phyloP scores from a whole-genome alignment of 495 filamentous ascomycete genomes.

The Talaromyces stipitatus region DNA sequence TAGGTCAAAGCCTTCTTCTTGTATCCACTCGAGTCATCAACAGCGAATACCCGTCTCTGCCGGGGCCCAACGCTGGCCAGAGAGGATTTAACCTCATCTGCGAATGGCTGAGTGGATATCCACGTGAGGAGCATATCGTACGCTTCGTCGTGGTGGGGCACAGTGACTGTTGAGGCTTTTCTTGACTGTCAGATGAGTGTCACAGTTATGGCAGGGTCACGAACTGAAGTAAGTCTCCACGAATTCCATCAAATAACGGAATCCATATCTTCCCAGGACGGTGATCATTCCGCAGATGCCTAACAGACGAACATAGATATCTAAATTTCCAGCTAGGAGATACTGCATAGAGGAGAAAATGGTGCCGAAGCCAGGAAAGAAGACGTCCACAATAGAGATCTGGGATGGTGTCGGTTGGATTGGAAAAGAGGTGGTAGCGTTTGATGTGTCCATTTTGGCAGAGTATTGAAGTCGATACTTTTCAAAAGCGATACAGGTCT shows the following conservation, averaged over 20 bases:
- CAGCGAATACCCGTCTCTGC: not conserved
- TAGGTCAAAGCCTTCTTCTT: conserved; percentile 55
- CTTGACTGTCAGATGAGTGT: conserved; percentile 13
- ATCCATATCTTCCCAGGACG: conserved; percentile 17
- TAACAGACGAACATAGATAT: conserved; percentile 16
- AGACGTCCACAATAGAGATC: conserved; percentile 18
- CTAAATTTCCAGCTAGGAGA: conserved; percentile 15
- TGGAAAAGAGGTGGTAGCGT: no score
- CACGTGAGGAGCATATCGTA: conserved; percentile 16
- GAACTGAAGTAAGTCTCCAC: conserved; percentile 23
- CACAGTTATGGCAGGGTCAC: conserved; percentile 7
- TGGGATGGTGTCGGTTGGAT: conserved; percentile 11
- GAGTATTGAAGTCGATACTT: no score
- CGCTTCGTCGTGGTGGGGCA: conserved; percentile 18
- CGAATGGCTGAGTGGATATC: not conserved
- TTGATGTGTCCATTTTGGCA: no score
- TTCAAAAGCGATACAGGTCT: no score
- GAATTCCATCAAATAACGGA: conserved; percentile 15
- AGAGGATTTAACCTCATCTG: not conserved
- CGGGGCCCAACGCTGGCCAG: not conserved
- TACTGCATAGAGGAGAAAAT: conserved; percentile 13
- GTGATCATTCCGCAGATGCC: conserved; percentile 16
- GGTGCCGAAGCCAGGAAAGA: conserved; percentile 17
- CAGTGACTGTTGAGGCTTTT: conserved; percentile 19
- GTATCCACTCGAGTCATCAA: not conserved